Conservation (phyloP, 768 basidiomycete genomes). For the Russula lepida region DNA sequence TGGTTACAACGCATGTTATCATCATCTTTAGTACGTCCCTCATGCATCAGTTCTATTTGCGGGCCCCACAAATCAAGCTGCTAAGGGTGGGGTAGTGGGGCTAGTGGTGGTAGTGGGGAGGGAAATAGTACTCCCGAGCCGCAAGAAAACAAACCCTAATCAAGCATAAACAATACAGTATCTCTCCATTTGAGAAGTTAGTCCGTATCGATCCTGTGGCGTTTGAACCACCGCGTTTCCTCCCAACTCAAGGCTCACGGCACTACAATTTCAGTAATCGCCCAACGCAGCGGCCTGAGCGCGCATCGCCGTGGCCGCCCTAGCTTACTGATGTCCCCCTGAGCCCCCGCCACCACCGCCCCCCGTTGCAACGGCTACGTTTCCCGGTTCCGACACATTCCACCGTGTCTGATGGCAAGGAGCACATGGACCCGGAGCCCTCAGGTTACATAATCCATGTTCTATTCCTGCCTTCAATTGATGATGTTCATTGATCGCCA, state of each 20-base stretch:
- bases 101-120: background rate
- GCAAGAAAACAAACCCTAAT: background rate
- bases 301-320: background rate
- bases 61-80: background rate
- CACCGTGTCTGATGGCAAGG: background rate
- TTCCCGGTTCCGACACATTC: conserved; percentile 9
- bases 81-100: background rate
- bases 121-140: background rate
- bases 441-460: background rate
- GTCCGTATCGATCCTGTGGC: conserved; percentile 4
- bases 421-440: background rate
- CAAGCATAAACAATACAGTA: background rate
- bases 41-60: background rate
- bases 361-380: background rate
- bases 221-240: no score
- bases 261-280: background rate
- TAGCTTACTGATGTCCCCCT: background rate
- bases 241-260: background rate
- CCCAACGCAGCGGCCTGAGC: background rate
- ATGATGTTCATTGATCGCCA: background rate
- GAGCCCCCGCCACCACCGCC: background rate
- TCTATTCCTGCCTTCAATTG: background rate
- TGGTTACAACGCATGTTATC: background rate
- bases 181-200: background rate
- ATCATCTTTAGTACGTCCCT: background rate